Evolutionary conservation across 2,329 filamentous ascomycete species (phyloP).

Genomic region (Fulvia fulva): DNA sequence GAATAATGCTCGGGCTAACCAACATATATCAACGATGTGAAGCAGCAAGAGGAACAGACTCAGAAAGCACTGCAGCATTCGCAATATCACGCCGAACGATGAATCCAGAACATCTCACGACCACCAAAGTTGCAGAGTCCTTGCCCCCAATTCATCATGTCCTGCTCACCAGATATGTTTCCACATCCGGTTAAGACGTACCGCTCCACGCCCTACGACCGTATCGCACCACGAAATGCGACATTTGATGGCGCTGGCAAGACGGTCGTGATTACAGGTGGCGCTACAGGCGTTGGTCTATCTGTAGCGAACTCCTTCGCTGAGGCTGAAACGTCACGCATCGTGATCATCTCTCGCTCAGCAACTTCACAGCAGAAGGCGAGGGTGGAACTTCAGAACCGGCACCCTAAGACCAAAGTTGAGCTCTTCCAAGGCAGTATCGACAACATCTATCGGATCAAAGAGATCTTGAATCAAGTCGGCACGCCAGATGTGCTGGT

Average conservation of each 20-base stretch:
- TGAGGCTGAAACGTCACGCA: constrained; percentile 18
- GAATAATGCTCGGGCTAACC: no score
- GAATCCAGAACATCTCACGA: no score
- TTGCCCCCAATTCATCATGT: neutral
- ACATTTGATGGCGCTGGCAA: constrained; percentile 23
- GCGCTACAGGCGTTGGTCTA: constrained; percentile 21
- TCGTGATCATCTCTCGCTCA: constrained; percentile 26
- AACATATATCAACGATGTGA: no score
- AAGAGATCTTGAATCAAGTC: constrained; percentile 31
- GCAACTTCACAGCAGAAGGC: constrained; percentile 35
- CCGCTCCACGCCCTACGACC: constrained; percentile 19
- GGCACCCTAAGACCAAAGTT: constrained; percentile 32
- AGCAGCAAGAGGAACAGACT: no score
- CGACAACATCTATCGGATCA: constrained; percentile 19
- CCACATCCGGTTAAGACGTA: constrained; percentile 22
- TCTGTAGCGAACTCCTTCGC: constrained; percentile 23
- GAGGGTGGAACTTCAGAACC: constrained; percentile 35
- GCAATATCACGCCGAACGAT: no score
- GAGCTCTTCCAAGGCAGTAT: constrained; percentile 33
- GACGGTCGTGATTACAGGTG: constrained; percentile 26
- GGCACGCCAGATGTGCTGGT: constrained; percentile 41
- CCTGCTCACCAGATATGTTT: neutral
- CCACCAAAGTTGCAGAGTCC: no score
- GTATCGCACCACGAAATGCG: constrained; percentile 16
- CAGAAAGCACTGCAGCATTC: no score